These are phyloP conservation scores for Lathyrus oleraceus DNA, from an alignment of 306 rosid species.

Conservation along the genomic window DNA sequence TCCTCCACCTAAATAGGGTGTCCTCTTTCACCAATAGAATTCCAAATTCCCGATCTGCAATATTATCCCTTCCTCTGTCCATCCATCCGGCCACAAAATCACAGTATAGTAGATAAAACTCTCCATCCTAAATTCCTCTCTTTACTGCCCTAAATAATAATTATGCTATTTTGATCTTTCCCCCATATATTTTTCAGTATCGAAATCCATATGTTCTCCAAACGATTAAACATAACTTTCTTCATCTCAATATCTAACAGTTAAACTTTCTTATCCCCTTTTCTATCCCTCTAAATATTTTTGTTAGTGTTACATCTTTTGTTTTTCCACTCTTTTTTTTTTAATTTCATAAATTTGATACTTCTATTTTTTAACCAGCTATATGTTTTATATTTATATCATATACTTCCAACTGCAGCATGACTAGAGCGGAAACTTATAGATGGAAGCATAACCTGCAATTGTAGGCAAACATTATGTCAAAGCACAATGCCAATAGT, in stretches of 20 bases:
- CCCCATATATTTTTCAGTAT: neutral
- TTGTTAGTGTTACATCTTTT: neutral
- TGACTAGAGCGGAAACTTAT: slow-evolving; percentile 48
- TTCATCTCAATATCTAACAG: slow-evolving; percentile 12
- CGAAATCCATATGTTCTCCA: slow-evolving; percentile 15
- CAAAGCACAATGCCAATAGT: slow-evolving; percentile 41
- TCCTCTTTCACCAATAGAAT: slow-evolving; percentile 37
- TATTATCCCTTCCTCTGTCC: slow-evolving; percentile 35
- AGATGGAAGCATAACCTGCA: slow-evolving; percentile 62
- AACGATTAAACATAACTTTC: slow-evolving; percentile 3
- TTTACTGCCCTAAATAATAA: slow-evolving; percentile 25
- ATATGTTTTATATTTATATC: slow-evolving; percentile 27
- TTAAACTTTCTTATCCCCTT: slow-evolving; percentile 9
- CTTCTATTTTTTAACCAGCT: slow-evolving; percentile 30
- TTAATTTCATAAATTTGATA: slow-evolving; percentile 17
- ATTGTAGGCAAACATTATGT: slow-evolving; percentile 53
- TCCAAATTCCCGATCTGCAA: slow-evolving; percentile 39
- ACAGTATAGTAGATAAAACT: neutral
- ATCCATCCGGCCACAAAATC: slow-evolving; percentile 25
- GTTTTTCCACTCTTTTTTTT: slow-evolving; percentile 34
- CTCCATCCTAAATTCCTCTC: slow-evolving; percentile 26
- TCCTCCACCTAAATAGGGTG: slow-evolving; percentile 38
- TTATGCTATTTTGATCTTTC: neutral
- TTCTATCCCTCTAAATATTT: slow-evolving; percentile 18
- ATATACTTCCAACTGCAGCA: slow-evolving; percentile 48